Evolutionary conservation across 768 basidiomycete species (phyloP).

Genomic region (Chlorophyllum brunneum): DNA sequence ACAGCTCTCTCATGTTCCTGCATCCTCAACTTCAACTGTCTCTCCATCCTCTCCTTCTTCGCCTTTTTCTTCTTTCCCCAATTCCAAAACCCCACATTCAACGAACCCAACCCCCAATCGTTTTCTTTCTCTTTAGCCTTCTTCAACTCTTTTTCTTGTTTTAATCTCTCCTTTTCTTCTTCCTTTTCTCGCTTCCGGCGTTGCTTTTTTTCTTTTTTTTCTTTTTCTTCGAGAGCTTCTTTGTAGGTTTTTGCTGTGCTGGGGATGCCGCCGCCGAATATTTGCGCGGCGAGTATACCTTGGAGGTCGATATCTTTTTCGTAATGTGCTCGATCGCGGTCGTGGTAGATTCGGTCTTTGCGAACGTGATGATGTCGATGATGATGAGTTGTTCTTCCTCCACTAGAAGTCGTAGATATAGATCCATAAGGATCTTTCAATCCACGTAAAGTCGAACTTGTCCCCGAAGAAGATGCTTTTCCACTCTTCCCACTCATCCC

Average conservation of each 20-base stretch:
- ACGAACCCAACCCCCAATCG: constrained; percentile 6
- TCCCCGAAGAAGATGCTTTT: too few species aligned
- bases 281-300: background rate
- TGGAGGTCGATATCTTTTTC: background rate
- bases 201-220: constrained; percentile 17
- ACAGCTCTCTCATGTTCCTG: background rate
- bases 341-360: background rate
- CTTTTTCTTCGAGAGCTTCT: constrained; percentile 1
- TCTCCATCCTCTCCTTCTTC: background rate
- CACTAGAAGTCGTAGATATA: too few species aligned
- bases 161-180: constrained; percentile 15
- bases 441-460: too few species aligned
- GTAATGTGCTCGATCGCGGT: background rate
- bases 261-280: background rate
- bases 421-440: too few species aligned
- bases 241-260: background rate
- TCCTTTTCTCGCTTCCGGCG: constrained; percentile 31
- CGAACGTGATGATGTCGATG: background rate
- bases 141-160: constrained; percentile 14
- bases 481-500: too few species aligned
- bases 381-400: background rate
- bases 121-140: constrained; percentile 13
- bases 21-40: background rate
- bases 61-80: constrained; percentile 9
- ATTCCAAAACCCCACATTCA: constrained; percentile 7